Evolutionary conservation across 805 yeast species (phyloP).

Genomic region (Ogataea kodamae): DNA sequence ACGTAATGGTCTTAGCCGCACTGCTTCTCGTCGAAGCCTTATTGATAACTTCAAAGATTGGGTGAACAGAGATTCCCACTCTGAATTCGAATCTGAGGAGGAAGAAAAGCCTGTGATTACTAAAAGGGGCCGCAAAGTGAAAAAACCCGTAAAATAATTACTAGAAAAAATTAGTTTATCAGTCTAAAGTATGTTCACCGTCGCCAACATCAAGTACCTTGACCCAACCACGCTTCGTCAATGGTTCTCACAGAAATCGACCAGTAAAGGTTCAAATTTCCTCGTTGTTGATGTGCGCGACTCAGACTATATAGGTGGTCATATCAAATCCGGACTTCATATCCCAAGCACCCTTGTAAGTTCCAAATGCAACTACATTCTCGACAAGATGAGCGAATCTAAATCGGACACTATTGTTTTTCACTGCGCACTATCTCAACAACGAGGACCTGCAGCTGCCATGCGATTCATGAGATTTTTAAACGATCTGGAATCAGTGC

Average conservation of each 20-base stretch:
- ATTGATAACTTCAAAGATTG: constrained; percentile 35
- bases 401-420: constrained; percentile 59
- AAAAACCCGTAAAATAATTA: constrained; percentile 5
- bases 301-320: constrained; percentile 75
- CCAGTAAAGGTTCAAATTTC: constrained; percentile 39
- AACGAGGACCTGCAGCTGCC: constrained; percentile 87
- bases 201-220: constrained; percentile 45
- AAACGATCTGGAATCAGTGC: constrained; percentile 27
- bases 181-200: constrained; percentile 19
- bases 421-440: constrained; percentile 90
- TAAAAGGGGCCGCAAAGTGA: constrained; percentile 9
- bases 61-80: constrained; percentile 32
- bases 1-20: constrained; percentile 44
- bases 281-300: constrained; percentile 83
- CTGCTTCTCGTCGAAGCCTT: constrained; percentile 25
- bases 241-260: constrained; percentile 43
- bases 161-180: constrained; percentile 6
- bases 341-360: constrained; percentile 50
- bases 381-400: constrained; percentile 32
- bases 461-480: constrained; percentile 52
- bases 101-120: constrained; percentile 13
- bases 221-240: constrained; percentile 41
- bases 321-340: constrained; percentile 53
- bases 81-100: constrained; percentile 23
- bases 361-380: constrained; percentile 37